Conservation (phyloP, 371 early-diverging fungal species). For the Mucor lusitanicus region DNA sequence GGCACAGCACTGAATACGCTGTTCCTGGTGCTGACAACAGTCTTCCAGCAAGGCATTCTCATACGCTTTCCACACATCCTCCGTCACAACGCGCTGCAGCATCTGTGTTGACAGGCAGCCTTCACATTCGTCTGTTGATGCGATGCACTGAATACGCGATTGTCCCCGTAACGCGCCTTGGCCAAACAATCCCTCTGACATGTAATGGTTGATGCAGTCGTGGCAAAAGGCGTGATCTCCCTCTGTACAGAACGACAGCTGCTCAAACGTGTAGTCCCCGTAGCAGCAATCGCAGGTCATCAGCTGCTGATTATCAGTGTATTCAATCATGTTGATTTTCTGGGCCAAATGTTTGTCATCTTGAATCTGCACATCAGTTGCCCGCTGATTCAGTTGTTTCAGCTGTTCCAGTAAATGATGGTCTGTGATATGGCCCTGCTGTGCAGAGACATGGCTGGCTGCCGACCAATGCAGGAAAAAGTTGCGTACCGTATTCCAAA, state of each 20-base stretch:
- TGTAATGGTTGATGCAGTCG: slow-evolving; percentile 42
- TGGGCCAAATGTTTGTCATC: slow-evolving; percentile 37
- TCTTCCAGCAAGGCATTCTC: slow-evolving; percentile 43
- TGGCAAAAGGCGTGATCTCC: slow-evolving; percentile 59
- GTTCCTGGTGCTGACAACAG: slow-evolving; percentile 20
- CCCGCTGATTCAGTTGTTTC: slow-evolving; percentile 17
- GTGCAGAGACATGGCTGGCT: background rate
- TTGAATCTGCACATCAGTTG: slow-evolving; percentile 18
- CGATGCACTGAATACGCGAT: slow-evolving; percentile 40
- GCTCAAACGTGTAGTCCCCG: slow-evolving; percentile 55
- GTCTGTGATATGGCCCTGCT: background rate
- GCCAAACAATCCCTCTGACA: slow-evolving; percentile 60
- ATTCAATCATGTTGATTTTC: slow-evolving; percentile 44
- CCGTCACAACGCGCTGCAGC: slow-evolving; percentile 30
- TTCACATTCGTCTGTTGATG: slow-evolving; percentile 36
- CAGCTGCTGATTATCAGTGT: slow-evolving; percentile 32
- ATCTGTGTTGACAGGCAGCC: slow-evolving; percentile 30
- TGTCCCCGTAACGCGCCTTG: slow-evolving; percentile 56
- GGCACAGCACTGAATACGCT: slow-evolving; percentile 49
- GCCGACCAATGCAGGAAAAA: slow-evolving; percentile 41
- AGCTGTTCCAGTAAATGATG: slow-evolving; percentile 34
- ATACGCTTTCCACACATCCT: slow-evolving; percentile 44
- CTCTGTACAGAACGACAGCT: slow-evolving; percentile 50
- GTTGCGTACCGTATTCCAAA: slow-evolving; percentile 40
- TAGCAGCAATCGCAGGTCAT: slow-evolving; percentile 64